phyloP scores from a whole-genome alignment of 2,329 filamentous ascomycete species.

The Verticillium nubilum region DNA sequence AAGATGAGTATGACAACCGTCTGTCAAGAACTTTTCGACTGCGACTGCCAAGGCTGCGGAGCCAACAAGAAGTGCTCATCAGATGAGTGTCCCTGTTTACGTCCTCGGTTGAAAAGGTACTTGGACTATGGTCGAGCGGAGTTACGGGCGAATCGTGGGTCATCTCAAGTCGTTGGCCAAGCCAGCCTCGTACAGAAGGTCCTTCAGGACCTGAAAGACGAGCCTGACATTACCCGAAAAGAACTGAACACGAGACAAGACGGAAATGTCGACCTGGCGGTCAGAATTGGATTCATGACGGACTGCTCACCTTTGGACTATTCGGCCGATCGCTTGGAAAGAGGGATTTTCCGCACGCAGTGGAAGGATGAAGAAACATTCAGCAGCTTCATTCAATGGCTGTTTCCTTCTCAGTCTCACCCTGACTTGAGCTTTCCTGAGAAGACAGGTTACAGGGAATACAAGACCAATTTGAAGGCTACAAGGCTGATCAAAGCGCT shows the following conservation, averaged over 20 bases:
- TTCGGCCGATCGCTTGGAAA: neutral
- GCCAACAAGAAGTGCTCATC: neutral
- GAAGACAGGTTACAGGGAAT: neutral
- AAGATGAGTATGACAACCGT: neutral
- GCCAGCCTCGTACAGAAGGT: neutral
- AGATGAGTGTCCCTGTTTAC: neutral
- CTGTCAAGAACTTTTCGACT: neutral
- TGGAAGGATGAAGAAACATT: neutral
- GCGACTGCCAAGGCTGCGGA: neutral
- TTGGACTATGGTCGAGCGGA: constrained; percentile 3
- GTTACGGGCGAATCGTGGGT: neutral
- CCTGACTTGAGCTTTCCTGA: neutral
- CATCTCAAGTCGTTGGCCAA: neutral
- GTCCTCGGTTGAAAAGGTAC: constrained; percentile 2
- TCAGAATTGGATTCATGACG: neutral
- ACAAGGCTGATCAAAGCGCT: constrained; percentile 4
- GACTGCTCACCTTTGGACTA: constrained; percentile 1
- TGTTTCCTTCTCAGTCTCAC: neutral
- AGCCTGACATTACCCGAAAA: constrained; percentile 4
- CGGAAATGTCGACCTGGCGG: neutral
- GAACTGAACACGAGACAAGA: neutral
- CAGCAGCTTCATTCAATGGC: neutral
- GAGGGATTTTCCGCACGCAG: neutral
- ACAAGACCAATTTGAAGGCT: constrained; percentile 3
- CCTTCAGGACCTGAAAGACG: neutral